These are phyloP conservation scores for Ustilago nuda DNA, from an alignment of 1,284 basidiomycete species.

Conservation along the genomic window DNA sequence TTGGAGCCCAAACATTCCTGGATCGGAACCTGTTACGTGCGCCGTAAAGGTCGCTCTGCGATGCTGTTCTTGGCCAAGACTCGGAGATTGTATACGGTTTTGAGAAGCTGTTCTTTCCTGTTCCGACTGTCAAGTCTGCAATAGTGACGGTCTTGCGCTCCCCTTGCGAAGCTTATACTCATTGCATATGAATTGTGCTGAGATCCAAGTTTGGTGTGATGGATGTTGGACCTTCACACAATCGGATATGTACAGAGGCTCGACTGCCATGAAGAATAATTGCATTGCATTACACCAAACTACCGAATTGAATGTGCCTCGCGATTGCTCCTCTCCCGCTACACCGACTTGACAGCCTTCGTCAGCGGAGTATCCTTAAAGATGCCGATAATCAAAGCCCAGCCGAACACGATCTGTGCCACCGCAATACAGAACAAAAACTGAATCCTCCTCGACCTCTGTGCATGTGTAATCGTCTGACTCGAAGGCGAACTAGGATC, in stretches of 20 bases:
- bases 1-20: background rate
- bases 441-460: constrained; percentile 83
- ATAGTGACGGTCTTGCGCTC: too few species aligned
- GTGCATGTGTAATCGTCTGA: constrained; percentile 80
- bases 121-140: too few species aligned
- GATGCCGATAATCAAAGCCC: constrained; percentile 63
- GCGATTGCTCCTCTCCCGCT: background rate
- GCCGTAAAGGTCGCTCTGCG: too few species aligned
- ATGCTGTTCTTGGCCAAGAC: too few species aligned
- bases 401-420: constrained; percentile 75
- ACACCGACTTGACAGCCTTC: background rate
- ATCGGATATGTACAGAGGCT: background rate
- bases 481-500: constrained; percentile 72
- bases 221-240: background rate
- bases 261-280: background rate
- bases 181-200: too few species aligned
- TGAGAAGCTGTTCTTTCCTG: too few species aligned
- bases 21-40: too few species aligned
- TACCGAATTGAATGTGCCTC: background rate
- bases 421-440: constrained; percentile 81
- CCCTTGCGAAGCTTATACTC: too few species aligned
- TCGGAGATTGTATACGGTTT: too few species aligned
- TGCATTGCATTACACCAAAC: background rate
- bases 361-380: constrained; percentile 28
- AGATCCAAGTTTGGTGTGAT: too few species aligned